A percentile compares a stretch with the other conserved stretches of the same genome.
These are phyloP conservation scores for Exobasidium rhododendri DNA, from an alignment of 1,284 basidiomycete genomes.

Conservation along the genomic window DNA sequence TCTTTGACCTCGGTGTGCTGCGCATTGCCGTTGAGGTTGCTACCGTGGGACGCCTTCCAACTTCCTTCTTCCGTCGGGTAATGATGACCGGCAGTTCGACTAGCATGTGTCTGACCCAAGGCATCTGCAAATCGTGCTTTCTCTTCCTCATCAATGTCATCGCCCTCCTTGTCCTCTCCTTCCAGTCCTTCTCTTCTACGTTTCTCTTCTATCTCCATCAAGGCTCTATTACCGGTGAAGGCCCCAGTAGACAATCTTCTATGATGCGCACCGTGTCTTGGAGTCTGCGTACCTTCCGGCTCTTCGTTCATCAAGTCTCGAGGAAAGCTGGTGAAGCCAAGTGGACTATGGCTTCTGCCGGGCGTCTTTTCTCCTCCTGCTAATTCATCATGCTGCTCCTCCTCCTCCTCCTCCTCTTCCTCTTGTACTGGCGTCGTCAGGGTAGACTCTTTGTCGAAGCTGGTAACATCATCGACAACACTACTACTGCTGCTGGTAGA, in stretches of 20 bases:
- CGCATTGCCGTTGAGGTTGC: not conserved
- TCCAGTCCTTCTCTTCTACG: slow-evolving; percentile 20
- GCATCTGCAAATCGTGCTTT: slow-evolving; percentile 6
- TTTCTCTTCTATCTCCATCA: slow-evolving; percentile 38
- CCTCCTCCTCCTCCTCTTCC: not conserved
- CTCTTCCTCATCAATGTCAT: slow-evolving; percentile 21
- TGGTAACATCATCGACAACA: not conserved
- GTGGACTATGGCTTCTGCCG: not conserved
- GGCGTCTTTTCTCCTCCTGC: slow-evolving; percentile 11
- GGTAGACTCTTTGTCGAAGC: not conserved
- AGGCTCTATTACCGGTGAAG: slow-evolving; percentile 27
- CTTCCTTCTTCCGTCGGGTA: not conserved
- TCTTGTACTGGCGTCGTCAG: not conserved
- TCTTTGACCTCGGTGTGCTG: not conserved
- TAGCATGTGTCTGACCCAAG: slow-evolving; percentile 1
- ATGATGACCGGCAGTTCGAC: not conserved
- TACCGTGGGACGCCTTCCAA: not conserved
- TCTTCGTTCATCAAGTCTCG: slow-evolving; percentile 16
- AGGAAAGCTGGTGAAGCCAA: not conserved
- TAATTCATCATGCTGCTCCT: not conserved
- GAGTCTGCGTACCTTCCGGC: slow-evolving; percentile 20
- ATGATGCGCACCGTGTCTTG: slow-evolving; percentile 23
- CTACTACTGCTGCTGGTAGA: slow-evolving; percentile 13
- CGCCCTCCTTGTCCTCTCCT: slow-evolving; percentile 23
- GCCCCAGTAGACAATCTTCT: slow-evolving; percentile 41